These are phyloP conservation scores for Talaromyces sp. DNA, from an alignment of 2,329 filamentous ascomycete species.

Conservation along the genomic window DNA sequence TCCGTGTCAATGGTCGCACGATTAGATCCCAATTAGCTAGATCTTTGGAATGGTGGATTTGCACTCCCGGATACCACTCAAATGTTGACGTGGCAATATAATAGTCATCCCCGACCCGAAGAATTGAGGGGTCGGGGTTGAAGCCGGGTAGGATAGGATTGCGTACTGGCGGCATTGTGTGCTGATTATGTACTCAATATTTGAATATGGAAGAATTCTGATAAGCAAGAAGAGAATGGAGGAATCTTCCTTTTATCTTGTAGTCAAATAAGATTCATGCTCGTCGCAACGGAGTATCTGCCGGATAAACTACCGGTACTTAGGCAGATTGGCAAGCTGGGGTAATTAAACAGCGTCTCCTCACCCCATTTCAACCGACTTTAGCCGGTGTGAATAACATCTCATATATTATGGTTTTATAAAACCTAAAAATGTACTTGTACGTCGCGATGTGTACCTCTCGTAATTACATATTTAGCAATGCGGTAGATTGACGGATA, in stretches of 20 bases:
- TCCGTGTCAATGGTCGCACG: constrained; percentile 24
- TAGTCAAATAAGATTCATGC: neutral
- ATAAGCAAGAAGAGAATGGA: neutral
- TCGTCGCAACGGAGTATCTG: too few relatives aligned
- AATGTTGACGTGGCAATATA: constrained; percentile 61
- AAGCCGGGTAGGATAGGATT: constrained; percentile 59
- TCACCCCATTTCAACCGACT: neutral
- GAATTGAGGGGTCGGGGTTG: constrained; percentile 58
- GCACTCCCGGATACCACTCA: constrained; percentile 57
- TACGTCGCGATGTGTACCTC: neutral
- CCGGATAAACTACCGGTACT: neutral
- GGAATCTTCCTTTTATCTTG: neutral
- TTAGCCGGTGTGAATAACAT: neutral
- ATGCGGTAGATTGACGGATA: neutral
- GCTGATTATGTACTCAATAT: neutral
- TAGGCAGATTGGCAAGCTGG: neutral
- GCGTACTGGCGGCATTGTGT: constrained; percentile 29
- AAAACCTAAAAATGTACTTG: neutral
- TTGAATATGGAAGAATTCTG: neutral
- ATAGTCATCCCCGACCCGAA: constrained; percentile 50
- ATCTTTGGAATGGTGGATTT: constrained; percentile 55
- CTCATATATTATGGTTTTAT: neutral
- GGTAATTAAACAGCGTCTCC: neutral
- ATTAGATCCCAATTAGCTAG: constrained; percentile 36
- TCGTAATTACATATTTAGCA: neutral